Evolutionary conservation across 2,329 filamentous ascomycete genomes (phyloP), one percentile per base, ranked within the genome.

Genomic region (Cladosporium sp.): DNA sequence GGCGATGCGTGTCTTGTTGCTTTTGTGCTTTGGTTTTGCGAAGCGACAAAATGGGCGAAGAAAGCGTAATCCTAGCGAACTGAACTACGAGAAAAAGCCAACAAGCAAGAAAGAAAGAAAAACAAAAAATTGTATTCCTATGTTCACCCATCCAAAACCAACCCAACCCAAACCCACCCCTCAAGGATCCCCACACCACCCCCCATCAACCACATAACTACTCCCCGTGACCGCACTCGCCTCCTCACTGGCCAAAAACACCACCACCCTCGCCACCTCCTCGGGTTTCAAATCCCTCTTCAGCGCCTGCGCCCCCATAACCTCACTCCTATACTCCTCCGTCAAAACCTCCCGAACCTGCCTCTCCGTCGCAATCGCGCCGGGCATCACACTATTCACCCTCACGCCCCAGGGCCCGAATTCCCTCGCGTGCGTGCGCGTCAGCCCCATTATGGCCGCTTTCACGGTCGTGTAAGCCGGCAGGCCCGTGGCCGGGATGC

Each of bases 181-280:
- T 50, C 43, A 62, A 29, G 54, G 51, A 56, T 64, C 61, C 3
- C 52, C 41, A 15, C 63, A 56, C 61, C 61, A 64, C 8, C 62
- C 62, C 3, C 62, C 62, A 58, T 66, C 62, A 43, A 63, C 61
- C 22, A 64, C 60, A 59, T 65, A 65, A 44, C 50, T 58, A 18
- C 57, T 60, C n/a, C 62, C 62, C 18, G 62, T 64, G 18, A 66
- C 57, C 12, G 56, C 63, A 47, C 60, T 62, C 36, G 58, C 57
- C 50, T 66, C 63, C 30, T 61, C 62, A 53, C 61, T 63, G 13
- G 58, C 60, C 53, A 66, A 54, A 41, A 64, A 65, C 50, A 65
- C 47, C 24, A 65, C 57, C 18, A 61, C 55, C 42, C 56, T 59
- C 39, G 60, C 62, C 38, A 63, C 63, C 52, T 66, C 63, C 37